Conservation (phyloP, 2,329 filamentous ascomycete genomes). For the Neonectria hederae region DNA sequence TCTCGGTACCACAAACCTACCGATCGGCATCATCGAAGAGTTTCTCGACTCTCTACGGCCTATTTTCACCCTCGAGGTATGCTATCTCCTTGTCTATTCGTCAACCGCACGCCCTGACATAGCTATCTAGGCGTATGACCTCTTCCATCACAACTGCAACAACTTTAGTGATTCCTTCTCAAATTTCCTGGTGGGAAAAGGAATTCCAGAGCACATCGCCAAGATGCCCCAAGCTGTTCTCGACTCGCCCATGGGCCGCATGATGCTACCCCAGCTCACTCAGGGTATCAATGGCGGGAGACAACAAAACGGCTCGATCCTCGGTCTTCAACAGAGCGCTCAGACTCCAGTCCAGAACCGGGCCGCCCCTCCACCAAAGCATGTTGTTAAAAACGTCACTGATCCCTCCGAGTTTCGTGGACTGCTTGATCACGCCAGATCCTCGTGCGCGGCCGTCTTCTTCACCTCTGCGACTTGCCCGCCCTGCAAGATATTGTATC, state of each 20-base stretch:
- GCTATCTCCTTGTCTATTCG: not conserved
- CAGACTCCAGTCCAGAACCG: conserved; percentile 31
- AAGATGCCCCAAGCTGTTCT: conserved; percentile 87
- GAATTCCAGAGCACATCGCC: conserved; percentile 87
- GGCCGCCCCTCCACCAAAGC: conserved; percentile 43
- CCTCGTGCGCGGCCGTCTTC: conserved; percentile 83
- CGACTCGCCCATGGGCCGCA: conserved; percentile 85
- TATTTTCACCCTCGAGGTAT: conserved; percentile 82
- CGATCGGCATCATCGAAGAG: conserved; percentile 83
- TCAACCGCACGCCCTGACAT: not conserved
- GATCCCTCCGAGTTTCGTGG: conserved; percentile 48
- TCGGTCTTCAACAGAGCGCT: conserved; percentile 59
- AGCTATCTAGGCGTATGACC: conserved; percentile 76
- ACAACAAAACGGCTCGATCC: conserved; percentile 59
- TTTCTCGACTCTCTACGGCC: conserved; percentile 85
- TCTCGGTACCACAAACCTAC: conserved; percentile 81
- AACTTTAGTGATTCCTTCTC: conserved; percentile 95
- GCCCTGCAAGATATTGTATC: conserved; percentile 86
- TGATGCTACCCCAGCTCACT: conserved; percentile 78
- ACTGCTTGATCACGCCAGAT: conserved; percentile 64
- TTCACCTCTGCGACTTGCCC: conserved; percentile 90
- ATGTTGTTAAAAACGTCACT: conserved; percentile 67
- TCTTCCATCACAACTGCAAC: conserved; percentile 95
- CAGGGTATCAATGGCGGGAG: conserved; percentile 61
- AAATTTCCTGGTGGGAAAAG: conserved; percentile 87